Percentiles rank a stretch among this genome's conserved stretches.
These are phyloP conservation scores for Amanita molliuscula DNA, from an alignment of 768 basidiomycete genomes.

Conservation along the genomic window DNA sequence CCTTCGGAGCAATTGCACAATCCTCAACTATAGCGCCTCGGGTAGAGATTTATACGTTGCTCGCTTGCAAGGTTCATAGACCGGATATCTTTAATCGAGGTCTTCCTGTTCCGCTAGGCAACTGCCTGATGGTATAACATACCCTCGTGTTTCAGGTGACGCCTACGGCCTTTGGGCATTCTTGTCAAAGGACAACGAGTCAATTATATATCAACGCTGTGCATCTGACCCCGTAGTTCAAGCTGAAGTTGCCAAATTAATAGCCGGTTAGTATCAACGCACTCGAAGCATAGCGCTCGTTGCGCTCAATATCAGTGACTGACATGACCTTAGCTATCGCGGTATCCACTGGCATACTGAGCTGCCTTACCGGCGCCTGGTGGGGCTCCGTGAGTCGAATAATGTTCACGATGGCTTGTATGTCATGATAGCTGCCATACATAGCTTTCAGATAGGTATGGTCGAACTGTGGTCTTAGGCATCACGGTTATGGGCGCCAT, in stretches of 20 bases:
- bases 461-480: slow-evolving; percentile 56
- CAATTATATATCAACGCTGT: slow-evolving; percentile 26
- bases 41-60: slow-evolving; percentile 63
- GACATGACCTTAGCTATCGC: slow-evolving; percentile 37
- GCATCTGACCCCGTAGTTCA: slow-evolving; percentile 62
- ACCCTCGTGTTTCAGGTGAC: neutral
- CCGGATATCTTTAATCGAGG: slow-evolving; percentile 34
- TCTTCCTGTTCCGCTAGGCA: neutral
- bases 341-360: slow-evolving; percentile 58
- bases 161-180: neutral
- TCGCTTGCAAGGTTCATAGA: slow-evolving; percentile 56
- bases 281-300: neutral
- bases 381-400: slow-evolving; percentile 64
- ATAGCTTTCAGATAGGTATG: slow-evolving; percentile 69
- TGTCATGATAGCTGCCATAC: slow-evolving; percentile 15
- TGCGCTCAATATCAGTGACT: slow-evolving; percentile 7
- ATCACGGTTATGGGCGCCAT: slow-evolving; percentile 51
- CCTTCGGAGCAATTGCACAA: slow-evolving; percentile 44
- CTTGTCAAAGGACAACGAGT: neutral
- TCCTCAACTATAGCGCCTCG: slow-evolving; percentile 56
- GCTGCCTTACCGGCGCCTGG: slow-evolving; percentile 73
- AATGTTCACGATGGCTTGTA: neutral
- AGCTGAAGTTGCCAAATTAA: slow-evolving; percentile 59
- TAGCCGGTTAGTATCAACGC: slow-evolving; percentile 35
- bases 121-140: neutral